A percentile compares a stretch with the other conserved stretches of the same genome.
Evolutionary conservation across 73 alveolate species (phyloP).

Genomic region (Loxodes magnus): DNA sequence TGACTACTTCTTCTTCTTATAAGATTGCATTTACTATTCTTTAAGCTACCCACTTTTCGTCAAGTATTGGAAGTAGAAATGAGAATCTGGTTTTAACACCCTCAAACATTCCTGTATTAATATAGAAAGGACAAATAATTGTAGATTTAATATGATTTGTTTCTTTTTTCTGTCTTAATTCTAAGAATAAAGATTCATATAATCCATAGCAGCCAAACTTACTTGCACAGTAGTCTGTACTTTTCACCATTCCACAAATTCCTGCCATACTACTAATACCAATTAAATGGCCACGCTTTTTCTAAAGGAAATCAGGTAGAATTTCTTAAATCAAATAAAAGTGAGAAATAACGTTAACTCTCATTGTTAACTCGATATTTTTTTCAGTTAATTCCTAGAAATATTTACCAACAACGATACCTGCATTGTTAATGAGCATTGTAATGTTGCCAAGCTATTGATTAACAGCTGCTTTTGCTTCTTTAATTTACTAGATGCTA

Average conservation of each 20-base stretch:
- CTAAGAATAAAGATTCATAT: conserved; percentile 64
- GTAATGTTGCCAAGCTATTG: conserved; percentile 40
- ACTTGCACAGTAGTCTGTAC: conserved; percentile 70
- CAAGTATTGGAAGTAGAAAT: conserved; percentile 41
- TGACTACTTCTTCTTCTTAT: conserved; percentile 45
- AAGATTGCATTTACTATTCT: conserved; percentile 58
- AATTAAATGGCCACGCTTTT: conserved; percentile 63
- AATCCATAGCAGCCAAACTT: conserved; percentile 72
- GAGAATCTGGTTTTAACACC: conserved; percentile 56
- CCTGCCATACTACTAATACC: conserved; percentile 71
- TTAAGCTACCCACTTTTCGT: conserved; percentile 38
- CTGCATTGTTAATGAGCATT: conserved; percentile 72
- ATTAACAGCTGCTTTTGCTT: conserved; percentile 33
- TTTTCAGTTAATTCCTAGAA: conserved; percentile 32
- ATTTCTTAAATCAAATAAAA: conserved; percentile 54
- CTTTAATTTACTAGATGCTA: conserved; percentile 19
- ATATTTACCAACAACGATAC: conserved; percentile 69
- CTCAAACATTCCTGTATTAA: conserved; percentile 79
- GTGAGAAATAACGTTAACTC: conserved; percentile 59
- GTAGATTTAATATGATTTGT: conserved; percentile 62
- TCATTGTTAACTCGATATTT: conserved; percentile 35
- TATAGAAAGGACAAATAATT: conserved; percentile 68
- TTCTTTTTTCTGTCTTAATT: conserved; percentile 29
- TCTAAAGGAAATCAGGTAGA: conserved; percentile 52
- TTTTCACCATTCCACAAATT: conserved; percentile 41